Conservation (phyloP, 345 rosid species). For the Syzygium grande region DNA sequence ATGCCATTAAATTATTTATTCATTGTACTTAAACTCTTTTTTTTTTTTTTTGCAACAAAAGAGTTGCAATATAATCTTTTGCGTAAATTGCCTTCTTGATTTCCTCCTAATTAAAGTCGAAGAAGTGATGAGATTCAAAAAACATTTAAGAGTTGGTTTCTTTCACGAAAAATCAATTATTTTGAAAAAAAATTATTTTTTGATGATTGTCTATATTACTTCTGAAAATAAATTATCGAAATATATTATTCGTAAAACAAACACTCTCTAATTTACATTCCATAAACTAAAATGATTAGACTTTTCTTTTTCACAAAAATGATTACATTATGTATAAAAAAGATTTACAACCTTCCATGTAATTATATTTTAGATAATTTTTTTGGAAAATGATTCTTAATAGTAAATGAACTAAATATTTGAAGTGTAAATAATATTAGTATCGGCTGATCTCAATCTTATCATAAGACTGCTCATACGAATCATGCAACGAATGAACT, state of each 20-base stretch:
- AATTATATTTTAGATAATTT: background rate
- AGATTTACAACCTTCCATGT: background rate
- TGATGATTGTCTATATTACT: accelerated
- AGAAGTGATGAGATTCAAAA: background rate
- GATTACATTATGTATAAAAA: background rate
- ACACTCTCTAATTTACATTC: background rate
- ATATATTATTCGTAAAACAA: background rate
- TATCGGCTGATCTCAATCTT: background rate
- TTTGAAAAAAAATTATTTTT: accelerated
- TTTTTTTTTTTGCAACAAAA: background rate
- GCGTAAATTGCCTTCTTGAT: background rate
- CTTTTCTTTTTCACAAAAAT: background rate
- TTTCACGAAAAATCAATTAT: accelerated
- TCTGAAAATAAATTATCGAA: accelerated
- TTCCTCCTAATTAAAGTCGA: background rate
- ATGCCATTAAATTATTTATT: background rate
- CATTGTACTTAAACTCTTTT: background rate
- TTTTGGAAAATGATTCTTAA: background rate
- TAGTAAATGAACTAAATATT: background rate
- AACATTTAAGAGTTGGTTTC: accelerated
- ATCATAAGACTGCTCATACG: background rate
- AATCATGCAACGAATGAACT: background rate
- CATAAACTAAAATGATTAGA: background rate
- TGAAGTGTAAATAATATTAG: too few species aligned
- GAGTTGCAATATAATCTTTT: background rate